A percentile compares a stretch with the other conserved stretches of the same genome.
Conservation (phyloP, 805 yeast genomes). For the Wickerhamomyces chambardii region DNA sequence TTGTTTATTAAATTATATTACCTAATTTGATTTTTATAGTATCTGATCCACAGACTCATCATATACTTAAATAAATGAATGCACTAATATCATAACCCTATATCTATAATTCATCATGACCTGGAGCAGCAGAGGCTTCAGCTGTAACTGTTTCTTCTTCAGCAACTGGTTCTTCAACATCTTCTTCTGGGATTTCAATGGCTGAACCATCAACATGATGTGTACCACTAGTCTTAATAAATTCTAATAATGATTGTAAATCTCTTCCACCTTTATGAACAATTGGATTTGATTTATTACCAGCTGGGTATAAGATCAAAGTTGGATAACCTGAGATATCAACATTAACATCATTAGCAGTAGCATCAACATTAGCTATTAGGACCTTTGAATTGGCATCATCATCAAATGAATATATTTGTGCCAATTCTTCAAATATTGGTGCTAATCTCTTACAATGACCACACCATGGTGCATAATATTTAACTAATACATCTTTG, state of each 20-base stretch:
- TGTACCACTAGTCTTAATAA: constrained; percentile 64
- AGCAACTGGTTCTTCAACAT: constrained; percentile 7
- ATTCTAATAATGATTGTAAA: constrained; percentile 57
- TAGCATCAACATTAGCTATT: constrained; percentile 85
- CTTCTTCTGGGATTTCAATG: constrained; percentile 17
- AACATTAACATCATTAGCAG: constrained; percentile 80
- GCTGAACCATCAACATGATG: constrained; percentile 47
- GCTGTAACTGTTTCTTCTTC: constrained; percentile 2
- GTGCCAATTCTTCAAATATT: constrained; percentile 79
- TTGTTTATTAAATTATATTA: too few species aligned
- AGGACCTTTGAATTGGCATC: constrained; percentile 45
- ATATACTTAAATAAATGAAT: too few species aligned
- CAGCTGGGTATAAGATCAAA: constrained; percentile 83
- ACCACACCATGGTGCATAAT: constrained; percentile 98
- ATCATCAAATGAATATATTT: constrained; percentile 43
- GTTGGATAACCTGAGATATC: constrained; percentile 91
- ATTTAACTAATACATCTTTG: constrained; percentile 78
- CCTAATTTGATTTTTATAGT: too few species aligned
- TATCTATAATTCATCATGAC: constrained; percentile 7
- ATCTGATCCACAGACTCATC: too few species aligned
- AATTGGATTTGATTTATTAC: constrained; percentile 57
- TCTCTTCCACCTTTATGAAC: constrained; percentile 66
- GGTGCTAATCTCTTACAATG: constrained; percentile 93
- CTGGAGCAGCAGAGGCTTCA: too few species aligned
- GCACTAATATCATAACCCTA: too few species aligned